phyloP scores from a whole-genome alignment of 1,139 yeast genomes.

The Pichia sp. region DNA sequence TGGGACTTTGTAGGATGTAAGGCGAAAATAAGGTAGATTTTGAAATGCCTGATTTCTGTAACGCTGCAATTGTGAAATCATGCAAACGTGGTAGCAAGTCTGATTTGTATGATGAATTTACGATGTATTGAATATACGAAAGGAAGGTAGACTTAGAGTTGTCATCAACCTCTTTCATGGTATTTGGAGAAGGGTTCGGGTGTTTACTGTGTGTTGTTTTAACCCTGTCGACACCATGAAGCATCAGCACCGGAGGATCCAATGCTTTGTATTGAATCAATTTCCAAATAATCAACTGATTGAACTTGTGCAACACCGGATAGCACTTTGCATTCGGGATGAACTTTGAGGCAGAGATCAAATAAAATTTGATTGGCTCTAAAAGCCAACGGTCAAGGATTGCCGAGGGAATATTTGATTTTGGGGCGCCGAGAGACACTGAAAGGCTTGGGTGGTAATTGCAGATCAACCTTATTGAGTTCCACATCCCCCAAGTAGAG shows the following conservation, averaged over 20 bases:
- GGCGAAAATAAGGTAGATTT: constrained; percentile 3
- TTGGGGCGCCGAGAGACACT: constrained; percentile 55
- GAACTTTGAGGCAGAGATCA: constrained; percentile 51
- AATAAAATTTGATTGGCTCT: constrained; percentile 57
- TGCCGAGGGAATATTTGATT: constrained; percentile 41
- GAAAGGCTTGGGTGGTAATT: constrained; percentile 48
- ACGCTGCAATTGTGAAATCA: constrained; percentile 24
- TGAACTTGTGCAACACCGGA: constrained; percentile 57
- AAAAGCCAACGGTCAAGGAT: constrained; percentile 57
- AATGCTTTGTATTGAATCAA: constrained; percentile 32
- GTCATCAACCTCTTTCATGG: constrained; percentile 10
- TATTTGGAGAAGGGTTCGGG: constrained; percentile 17
- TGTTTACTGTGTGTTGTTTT: background rate
- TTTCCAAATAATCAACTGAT: constrained; percentile 43
- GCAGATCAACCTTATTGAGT: constrained; percentile 51
- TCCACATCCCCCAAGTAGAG: constrained; percentile 71
- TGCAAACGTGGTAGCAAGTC: constrained; percentile 27
- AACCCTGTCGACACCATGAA: constrained; percentile 44
- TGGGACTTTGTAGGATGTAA: constrained; percentile 42
- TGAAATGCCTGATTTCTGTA: constrained; percentile 17
- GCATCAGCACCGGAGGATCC: constrained; percentile 32
- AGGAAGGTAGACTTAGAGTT: constrained; percentile 39
- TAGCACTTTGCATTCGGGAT: constrained; percentile 53
- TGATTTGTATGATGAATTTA: constrained; percentile 19
- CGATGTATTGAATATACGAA: constrained; percentile 37